Conservation (phyloP, 2,329 filamentous ascomycete genomes). For the Colletotrichum somersetense region DNA sequence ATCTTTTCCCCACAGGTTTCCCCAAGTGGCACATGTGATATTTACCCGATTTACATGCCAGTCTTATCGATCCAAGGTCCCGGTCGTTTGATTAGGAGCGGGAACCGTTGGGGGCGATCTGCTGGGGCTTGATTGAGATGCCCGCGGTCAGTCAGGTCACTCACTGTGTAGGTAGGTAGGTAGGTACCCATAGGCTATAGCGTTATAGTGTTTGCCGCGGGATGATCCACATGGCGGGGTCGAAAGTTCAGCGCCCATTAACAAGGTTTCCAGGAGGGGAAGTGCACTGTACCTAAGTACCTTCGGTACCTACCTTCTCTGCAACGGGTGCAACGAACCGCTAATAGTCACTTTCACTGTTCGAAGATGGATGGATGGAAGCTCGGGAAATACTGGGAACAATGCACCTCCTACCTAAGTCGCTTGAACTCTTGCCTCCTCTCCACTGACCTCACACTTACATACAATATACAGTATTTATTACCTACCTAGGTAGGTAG, state of each 20-base stretch:
- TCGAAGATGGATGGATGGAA: neutral
- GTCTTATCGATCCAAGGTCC: neutral
- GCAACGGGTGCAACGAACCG: neutral
- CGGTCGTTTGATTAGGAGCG: neutral
- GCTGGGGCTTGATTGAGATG: too few relatives aligned
- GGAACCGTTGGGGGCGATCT: neutral
- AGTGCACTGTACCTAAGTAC: neutral
- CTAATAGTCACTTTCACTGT: neutral
- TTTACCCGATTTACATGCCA: neutral
- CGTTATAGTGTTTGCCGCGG: conserved; percentile 5
- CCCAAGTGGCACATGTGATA: neutral
- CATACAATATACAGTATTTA: too few relatives aligned
- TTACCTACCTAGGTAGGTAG: too few relatives aligned
- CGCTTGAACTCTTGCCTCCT: neutral
- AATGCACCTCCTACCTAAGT: conserved; percentile 16
- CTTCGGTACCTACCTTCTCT: too few relatives aligned
- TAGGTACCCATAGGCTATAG: too few relatives aligned
- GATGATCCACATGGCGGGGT: conserved; percentile 32
- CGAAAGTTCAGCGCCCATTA: conserved; percentile 21
- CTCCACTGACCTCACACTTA: neutral
- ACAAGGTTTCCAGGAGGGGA: conserved; percentile 19
- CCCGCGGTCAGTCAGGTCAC: too few relatives aligned
- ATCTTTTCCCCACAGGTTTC: too few relatives aligned
- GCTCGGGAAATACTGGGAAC: neutral
- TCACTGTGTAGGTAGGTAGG: too few relatives aligned